phyloP scores from a whole-genome alignment of 208 protist genomes.

The Herpetomonas tarakana region DNA sequence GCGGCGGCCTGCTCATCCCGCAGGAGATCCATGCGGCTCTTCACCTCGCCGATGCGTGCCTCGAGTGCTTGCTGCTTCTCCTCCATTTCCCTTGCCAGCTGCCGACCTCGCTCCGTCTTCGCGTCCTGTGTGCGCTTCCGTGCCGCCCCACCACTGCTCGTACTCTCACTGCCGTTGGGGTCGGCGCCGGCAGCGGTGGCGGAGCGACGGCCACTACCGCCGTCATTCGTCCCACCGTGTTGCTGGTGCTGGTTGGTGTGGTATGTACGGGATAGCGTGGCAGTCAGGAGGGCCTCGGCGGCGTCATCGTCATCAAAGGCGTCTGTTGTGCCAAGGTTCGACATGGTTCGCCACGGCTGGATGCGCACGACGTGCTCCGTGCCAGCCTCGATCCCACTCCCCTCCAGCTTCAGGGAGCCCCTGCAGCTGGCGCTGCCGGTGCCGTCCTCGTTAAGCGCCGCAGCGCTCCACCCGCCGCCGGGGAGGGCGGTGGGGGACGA shows the following conservation, averaged over 20 bases:
- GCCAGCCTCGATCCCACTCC: no score
- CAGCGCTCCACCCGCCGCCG: no score
- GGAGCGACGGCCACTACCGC: no score
- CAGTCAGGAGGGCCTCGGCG: not conserved
- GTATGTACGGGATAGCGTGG: not conserved
- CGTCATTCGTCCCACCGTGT: conserved; percentile 6
- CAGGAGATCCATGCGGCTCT: conserved; percentile 12
- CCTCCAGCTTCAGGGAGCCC: no score
- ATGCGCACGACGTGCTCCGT: not conserved
- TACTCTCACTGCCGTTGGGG: conserved; percentile 6
- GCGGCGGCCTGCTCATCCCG: conserved; percentile 19
- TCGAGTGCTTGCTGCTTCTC: conserved; percentile 20
- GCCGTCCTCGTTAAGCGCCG: no score
- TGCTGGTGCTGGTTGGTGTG: conserved; percentile 8
- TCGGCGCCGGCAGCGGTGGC: not conserved
- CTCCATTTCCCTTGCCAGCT: conserved; percentile 14
- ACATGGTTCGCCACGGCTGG: conserved; percentile 2
- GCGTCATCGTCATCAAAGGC: not conserved
- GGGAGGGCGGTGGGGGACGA: not conserved
- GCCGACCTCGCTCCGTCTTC: conserved; percentile 2
- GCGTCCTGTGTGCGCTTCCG: not conserved
- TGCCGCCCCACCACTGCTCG: not conserved
- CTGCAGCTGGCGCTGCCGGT: no score
- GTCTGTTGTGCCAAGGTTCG: not conserved
- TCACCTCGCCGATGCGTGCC: conserved; percentile 6